phyloP scores from a whole-genome alignment of 2,329 filamentous ascomycete species.

The Fusarium pilosicola region DNA sequence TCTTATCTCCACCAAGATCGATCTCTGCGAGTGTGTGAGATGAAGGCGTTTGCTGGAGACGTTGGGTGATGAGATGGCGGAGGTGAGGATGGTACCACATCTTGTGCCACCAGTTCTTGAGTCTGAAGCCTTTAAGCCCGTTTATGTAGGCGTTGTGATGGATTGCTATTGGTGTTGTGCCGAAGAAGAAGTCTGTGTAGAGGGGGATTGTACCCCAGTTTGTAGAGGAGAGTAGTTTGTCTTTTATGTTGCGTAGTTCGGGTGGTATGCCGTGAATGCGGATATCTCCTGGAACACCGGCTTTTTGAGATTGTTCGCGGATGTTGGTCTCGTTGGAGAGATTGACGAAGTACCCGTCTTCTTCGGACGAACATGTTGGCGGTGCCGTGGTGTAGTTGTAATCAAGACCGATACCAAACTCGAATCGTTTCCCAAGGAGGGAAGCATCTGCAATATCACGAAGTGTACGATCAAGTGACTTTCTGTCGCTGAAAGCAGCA shows the following conservation, averaged over 20 bases:
- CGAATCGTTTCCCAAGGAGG: slow-evolving; percentile 46
- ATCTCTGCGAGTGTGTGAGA: slow-evolving; percentile 27
- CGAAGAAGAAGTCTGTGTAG: slow-evolving; percentile 53
- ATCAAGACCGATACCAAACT: slow-evolving; percentile 53
- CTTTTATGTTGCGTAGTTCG: slow-evolving; percentile 38
- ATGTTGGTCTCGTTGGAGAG: slow-evolving; percentile 42
- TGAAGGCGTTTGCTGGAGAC: slow-evolving; percentile 25
- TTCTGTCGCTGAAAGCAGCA: slow-evolving; percentile 13
- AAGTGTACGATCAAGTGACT: slow-evolving; percentile 30
- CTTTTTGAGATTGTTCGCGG: slow-evolving; percentile 40
- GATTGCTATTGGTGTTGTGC: slow-evolving; percentile 49
- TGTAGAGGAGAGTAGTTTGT: slow-evolving; percentile 26
- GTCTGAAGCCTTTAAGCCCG: slow-evolving; percentile 46
- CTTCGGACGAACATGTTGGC: slow-evolving; percentile 51
- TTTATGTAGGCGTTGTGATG: slow-evolving; percentile 52
- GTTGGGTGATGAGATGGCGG: slow-evolving; percentile 44
- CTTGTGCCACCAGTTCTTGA: slow-evolving; percentile 50
- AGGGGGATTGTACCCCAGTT: slow-evolving; percentile 49
- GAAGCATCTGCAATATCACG: slow-evolving; percentile 44
- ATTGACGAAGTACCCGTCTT: slow-evolving; percentile 49
- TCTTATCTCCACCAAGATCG: background rate
- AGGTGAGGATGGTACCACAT: slow-evolving; percentile 51
- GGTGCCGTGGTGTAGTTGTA: slow-evolving; percentile 52
- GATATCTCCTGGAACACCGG: slow-evolving; percentile 45
- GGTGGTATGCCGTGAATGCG: slow-evolving; percentile 44